Conservation (phyloP, 192 early-diverging fungal genomes). For the Entomortierella beljakovae region DNA sequence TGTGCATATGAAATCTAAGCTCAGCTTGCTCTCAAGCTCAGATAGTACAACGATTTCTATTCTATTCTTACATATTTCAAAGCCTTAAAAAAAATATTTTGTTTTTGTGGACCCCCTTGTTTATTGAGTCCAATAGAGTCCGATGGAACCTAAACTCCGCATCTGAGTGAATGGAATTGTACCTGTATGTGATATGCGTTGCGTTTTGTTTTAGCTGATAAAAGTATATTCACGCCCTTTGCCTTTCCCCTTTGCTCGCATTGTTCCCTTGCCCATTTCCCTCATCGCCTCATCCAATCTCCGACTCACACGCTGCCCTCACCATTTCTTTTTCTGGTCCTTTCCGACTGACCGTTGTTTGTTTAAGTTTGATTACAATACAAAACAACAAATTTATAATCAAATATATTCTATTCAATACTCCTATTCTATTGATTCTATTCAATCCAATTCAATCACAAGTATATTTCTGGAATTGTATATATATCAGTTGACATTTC, state of each 20-base stretch:
- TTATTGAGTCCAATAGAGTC: slow-evolving; percentile 8
- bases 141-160: slow-evolving; percentile 10
- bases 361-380: slow-evolving; percentile 15
- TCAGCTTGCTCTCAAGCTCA: slow-evolving; percentile 14
- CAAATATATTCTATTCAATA: slow-evolving; percentile 10
- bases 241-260: not conserved
- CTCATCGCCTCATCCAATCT: slow-evolving; percentile 33
- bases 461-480: slow-evolving; percentile 16
- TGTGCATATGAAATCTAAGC: not conserved
- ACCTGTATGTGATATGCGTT: not conserved
- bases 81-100: not conserved
- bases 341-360: slow-evolving; percentile 29
- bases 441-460: slow-evolving; percentile 33
- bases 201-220: not conserved
- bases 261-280: slow-evolving; percentile 10
- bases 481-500: slow-evolving; percentile 22
- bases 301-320: slow-evolving; percentile 35
- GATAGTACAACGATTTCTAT: not conserved
- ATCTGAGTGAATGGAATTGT: not conserved
- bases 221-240: not conserved
- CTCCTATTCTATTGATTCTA: not conserved
- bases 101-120: not conserved
- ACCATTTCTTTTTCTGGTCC: slow-evolving; percentile 23
- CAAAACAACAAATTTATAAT: not conserved
- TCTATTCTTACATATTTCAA: slow-evolving; percentile 3